Percentiles rank a stretch among this genome's conserved stretches.
Evolutionary conservation across 805 yeast species (phyloP).

Genomic region (Yarrowia keelungensis): DNA sequence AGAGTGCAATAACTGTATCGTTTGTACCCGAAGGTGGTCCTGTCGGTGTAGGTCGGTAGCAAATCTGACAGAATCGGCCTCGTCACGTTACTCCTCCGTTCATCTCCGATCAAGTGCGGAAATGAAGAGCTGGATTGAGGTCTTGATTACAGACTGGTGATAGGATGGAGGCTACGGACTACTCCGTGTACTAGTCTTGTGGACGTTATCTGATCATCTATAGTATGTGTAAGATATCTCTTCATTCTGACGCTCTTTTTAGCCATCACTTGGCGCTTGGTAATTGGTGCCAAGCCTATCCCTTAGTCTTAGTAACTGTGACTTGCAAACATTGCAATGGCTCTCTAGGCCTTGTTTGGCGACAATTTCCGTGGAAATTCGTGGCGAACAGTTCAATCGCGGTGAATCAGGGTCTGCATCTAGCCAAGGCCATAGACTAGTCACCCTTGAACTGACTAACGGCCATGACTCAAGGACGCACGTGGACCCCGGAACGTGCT

Average conservation of each 20-base stretch:
- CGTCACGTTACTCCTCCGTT: not conserved
- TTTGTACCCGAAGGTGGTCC: too few species aligned
- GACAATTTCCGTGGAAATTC: not conserved
- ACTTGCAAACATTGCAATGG: too few species aligned
- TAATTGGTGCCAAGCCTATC: conserved; percentile 13
- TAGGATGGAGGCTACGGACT: too few species aligned
- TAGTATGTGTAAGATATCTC: too few species aligned
- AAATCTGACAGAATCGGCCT: not conserved
- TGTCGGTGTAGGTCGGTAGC: not conserved
- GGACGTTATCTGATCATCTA: not conserved
- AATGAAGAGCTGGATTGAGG: too few species aligned
- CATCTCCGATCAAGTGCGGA: not conserved
- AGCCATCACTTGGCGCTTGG: conserved; percentile 12
- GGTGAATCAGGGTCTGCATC: conserved; percentile 1
- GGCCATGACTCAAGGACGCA: conserved; percentile 5
- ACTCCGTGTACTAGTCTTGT: too few species aligned
- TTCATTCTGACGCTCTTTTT: not conserved
- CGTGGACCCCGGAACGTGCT: conserved; percentile 10
- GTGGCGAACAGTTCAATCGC: not conserved
- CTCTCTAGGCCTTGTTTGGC: too few species aligned
- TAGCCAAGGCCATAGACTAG: too few species aligned
- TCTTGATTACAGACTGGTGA: too few species aligned
- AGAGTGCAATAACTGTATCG: not conserved
- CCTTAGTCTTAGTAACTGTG: not conserved
- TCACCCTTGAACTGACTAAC: not conserved